Evolutionary conservation across 352 stramenopile species (phyloP).

Genomic region (Globisporangium paroecandrum): DNA sequence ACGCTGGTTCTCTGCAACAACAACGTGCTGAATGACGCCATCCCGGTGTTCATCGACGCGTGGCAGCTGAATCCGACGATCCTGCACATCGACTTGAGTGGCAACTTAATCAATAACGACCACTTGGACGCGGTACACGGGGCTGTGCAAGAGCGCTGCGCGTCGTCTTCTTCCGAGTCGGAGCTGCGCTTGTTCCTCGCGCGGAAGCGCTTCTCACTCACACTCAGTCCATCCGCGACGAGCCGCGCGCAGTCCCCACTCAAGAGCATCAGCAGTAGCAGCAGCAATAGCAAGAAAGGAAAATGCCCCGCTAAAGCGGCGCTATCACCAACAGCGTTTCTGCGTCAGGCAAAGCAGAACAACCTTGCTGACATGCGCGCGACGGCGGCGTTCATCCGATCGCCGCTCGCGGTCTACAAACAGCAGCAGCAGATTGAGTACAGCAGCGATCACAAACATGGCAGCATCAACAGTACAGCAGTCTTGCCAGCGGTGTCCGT

Average conservation of each 20-base stretch:
- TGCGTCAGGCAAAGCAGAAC: slow-evolving; percentile 22
- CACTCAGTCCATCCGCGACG: background rate
- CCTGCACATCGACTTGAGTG: slow-evolving; percentile 39
- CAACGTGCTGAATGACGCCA: slow-evolving; percentile 48
- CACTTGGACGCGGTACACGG: slow-evolving; percentile 28
- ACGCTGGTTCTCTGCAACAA: slow-evolving; percentile 66
- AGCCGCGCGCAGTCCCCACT: slow-evolving; percentile 1
- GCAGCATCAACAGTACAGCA: background rate
- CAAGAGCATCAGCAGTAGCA: background rate
- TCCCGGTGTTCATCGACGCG: slow-evolving; percentile 26
- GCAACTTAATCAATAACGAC: slow-evolving; percentile 54
- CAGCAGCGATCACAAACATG: background rate
- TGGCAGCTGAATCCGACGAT: slow-evolving; percentile 44
- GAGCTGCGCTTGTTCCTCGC: slow-evolving; percentile 51
- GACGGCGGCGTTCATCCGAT: slow-evolving; percentile 12
- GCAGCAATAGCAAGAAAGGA: background rate
- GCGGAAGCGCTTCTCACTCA: slow-evolving; percentile 28
- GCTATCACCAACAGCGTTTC: slow-evolving; percentile 53
- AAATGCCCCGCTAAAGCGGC: slow-evolving; percentile 10
- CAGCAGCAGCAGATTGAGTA: slow-evolving; percentile 2
- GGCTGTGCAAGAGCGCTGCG: slow-evolving; percentile 29
- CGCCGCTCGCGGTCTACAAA: slow-evolving; percentile 21
- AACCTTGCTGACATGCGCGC: background rate
- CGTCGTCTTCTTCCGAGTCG: slow-evolving; percentile 21
- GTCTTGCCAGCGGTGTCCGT: background rate